Evolutionary conservation across 768 basidiomycete genomes (phyloP), one percentile per base, ranked within the genome.

Genomic region (Naganishia randhawae): DNA sequence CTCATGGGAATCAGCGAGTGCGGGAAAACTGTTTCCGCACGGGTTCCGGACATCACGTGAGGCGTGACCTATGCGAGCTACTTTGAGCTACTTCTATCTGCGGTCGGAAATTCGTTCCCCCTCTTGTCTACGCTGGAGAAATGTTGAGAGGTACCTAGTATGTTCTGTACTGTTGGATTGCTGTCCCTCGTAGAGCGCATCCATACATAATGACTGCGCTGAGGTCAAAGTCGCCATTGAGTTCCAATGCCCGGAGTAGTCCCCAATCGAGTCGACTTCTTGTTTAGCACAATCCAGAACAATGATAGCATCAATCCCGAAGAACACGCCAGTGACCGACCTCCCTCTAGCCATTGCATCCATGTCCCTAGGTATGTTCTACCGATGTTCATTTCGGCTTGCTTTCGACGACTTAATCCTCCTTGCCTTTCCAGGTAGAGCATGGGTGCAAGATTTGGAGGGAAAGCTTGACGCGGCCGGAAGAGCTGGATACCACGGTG

Each of bases 361-460:
- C 22, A 61, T 61, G 57, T 61, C 57, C 5, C 57, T 61, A 41
- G 57, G 45, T 48, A n/a, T 22, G 45, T 22, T 11, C 4, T 7
- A 22, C 11, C 13, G n/a, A n/a, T 48, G 1, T 13, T 22, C 25
- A 3, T 3, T n/a, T n/a, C 13, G 7, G 3, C 45, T 48, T 3
- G n/a, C 45, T 48, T 22, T 11, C 19, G 45, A n/a, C 25, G 45
- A 48, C 7, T 11, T 48, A 22, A 42, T 19, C 5, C 19, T 22
- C n/a, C 3, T 22, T 3, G 3, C 11, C 19, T 22, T 48, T 48
- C 19, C 45, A 48, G 45, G 57, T 25, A 61, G 57, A 29, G 57
- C 57, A n/a, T 61, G 57, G 57, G 57, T 61, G 35, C 57, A 61
- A 2, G 57, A 61, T 29, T 19, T 61, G 57, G 57, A 61, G 39